Evolutionary conservation across 495 filamentous ascomycete genomes (phyloP).

Genomic region (Lasiosphaeriaceae sp.): DNA sequence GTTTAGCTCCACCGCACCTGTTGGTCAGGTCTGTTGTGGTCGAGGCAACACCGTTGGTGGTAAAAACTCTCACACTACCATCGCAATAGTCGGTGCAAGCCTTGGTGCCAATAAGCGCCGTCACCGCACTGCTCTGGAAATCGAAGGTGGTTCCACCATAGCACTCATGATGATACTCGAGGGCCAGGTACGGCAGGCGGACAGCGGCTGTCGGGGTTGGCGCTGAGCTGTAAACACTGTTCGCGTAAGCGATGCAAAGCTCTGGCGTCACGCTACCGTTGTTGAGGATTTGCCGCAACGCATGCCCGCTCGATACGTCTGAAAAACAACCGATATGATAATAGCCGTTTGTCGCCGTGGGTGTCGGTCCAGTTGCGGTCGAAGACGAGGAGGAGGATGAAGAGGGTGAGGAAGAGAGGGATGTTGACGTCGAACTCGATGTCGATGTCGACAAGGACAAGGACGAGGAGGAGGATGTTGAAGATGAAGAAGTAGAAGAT

Average conservation of each 20-base stretch:
- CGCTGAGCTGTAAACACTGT: slow-evolving; percentile 13
- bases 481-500: neutral
- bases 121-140: slow-evolving; percentile 15
- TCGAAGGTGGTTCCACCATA: slow-evolving; percentile 19
- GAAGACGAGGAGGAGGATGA: neutral
- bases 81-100: slow-evolving; percentile 24
- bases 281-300: slow-evolving; percentile 15
- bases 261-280: slow-evolving; percentile 23
- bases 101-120: slow-evolving; percentile 15
- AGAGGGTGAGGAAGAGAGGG: neutral
- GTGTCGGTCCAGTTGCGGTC: neutral
- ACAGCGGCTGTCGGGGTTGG: slow-evolving; percentile 10
- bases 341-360: slow-evolving; percentile 14
- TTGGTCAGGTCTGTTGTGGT: slow-evolving; percentile 13
- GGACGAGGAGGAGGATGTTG: neutral
- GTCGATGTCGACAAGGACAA: neutral
- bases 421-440: neutral
- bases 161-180: slow-evolving; percentile 26
- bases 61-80: slow-evolving; percentile 13
- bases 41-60: slow-evolving; percentile 4
- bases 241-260: slow-evolving; percentile 19
- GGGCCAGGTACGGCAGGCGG: slow-evolving; percentile 15
- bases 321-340: slow-evolving; percentile 27
- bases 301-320: slow-evolving; percentile 19
- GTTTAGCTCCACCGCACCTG: slow-evolving; percentile 19